Evolutionary conservation across 2,329 filamentous ascomycete species (phyloP).

Genomic region (Mycosphaerella arachidis): DNA sequence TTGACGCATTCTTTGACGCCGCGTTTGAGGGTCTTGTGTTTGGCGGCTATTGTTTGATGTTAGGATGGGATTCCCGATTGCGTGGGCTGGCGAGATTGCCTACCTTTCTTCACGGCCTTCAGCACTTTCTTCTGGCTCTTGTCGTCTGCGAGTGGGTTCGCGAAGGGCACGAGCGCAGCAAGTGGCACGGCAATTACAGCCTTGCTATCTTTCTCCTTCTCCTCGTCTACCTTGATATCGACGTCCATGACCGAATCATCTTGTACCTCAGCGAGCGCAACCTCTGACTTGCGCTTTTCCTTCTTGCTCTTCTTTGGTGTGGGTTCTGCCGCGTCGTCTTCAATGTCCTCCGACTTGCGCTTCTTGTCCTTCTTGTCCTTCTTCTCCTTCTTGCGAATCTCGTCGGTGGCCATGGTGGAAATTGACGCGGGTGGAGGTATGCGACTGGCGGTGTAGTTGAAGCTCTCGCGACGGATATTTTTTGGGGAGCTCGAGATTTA

Average conservation of each 20-base stretch:
- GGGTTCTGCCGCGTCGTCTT: slow-evolving; percentile 19
- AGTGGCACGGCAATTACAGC: slow-evolving; percentile 37
- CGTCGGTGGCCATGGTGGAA: slow-evolving; percentile 36
- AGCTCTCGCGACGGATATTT: background rate
- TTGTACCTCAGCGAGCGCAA: slow-evolving; percentile 36
- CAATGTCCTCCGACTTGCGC: slow-evolving; percentile 31
- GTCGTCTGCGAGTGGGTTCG: slow-evolving; percentile 72
- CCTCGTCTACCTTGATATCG: slow-evolving; percentile 36
- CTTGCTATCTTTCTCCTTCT: slow-evolving; percentile 40
- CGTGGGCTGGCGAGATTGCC: slow-evolving; percentile 5
- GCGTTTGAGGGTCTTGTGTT: slow-evolving; percentile 91
- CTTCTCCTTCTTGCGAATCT: slow-evolving; percentile 35
- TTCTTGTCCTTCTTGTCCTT: slow-evolving; percentile 38
- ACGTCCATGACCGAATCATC: slow-evolving; percentile 26
- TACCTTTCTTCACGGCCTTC: slow-evolving; percentile 60
- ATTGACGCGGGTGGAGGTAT: background rate
- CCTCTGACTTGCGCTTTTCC: slow-evolving; percentile 50
- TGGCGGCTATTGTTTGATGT: slow-evolving; percentile 62
- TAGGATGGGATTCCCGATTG: no score
- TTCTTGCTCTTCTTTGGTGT: slow-evolving; percentile 51
- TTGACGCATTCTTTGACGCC: slow-evolving; percentile 99
- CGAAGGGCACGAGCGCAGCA: slow-evolving; percentile 72
- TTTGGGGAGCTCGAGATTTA: background rate
- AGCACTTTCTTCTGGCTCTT: slow-evolving; percentile 66
- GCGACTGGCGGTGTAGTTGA: background rate